Conservation (phyloP, 2,329 filamentous ascomycete genomes). For the Colletotrichum simmondsii region DNA sequence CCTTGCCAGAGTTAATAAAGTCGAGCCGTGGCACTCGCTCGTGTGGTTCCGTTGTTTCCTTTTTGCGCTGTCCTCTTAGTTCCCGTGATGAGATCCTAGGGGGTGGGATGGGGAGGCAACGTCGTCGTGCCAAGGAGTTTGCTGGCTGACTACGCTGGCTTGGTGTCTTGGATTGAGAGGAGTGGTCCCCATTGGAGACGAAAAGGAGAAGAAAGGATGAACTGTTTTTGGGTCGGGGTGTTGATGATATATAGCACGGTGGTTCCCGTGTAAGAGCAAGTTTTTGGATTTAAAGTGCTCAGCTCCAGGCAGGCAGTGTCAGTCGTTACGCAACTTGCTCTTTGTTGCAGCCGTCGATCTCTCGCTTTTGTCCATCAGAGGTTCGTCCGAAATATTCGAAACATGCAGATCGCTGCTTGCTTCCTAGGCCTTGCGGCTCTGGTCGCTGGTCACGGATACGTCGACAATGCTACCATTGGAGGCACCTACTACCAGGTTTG, state of each 20-base stretch:
- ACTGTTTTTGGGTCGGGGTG: neutral
- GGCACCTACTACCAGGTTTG: slow-evolving; percentile 49
- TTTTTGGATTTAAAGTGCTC: neutral
- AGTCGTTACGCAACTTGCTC: neutral
- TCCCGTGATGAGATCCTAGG: slow-evolving; percentile 12
- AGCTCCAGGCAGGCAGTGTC: neutral
- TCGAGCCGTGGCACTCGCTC: slow-evolving; percentile 22
- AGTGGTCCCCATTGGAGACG: neutral
- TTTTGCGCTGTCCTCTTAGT: neutral
- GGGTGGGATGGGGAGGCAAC: neutral
- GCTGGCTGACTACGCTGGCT: no score
- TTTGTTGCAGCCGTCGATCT: neutral
- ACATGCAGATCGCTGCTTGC: slow-evolving; percentile 24
- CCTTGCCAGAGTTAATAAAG: neutral
- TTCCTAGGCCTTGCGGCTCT: slow-evolving; percentile 45
- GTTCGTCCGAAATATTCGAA: neutral
- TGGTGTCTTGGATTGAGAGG: slow-evolving; percentile 2
- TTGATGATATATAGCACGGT: neutral
- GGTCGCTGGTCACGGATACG: slow-evolving; percentile 60
- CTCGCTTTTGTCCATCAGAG: neutral
- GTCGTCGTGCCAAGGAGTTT: neutral
- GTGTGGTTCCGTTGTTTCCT: slow-evolving; percentile 29
- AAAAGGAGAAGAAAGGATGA: neutral
- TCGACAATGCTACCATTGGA: slow-evolving; percentile 57
- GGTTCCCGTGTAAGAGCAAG: neutral